These are phyloP conservation scores for Tuber borchii DNA, from an alignment of 495 filamentous ascomycete genomes.

Conservation along the genomic window DNA sequence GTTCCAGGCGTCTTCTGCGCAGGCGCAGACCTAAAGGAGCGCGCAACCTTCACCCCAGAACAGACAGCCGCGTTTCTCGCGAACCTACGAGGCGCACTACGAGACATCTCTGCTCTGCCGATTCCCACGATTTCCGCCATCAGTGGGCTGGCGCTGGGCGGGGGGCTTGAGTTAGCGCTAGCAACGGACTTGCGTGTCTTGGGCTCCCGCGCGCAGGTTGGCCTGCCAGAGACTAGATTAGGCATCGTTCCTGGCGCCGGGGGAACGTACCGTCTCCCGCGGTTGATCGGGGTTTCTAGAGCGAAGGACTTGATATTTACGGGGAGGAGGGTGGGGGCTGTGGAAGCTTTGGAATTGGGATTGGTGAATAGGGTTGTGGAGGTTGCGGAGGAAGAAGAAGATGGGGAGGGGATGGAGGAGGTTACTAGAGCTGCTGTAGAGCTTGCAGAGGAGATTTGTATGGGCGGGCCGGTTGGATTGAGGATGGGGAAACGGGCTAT, in stretches of 20 bases:
- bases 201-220: slow-evolving; percentile 63
- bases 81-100: slow-evolving; percentile 65
- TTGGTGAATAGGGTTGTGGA: slow-evolving; percentile 77
- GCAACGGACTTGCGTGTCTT: slow-evolving; percentile 81
- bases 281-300: slow-evolving; percentile 63
- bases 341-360: slow-evolving; percentile 78
- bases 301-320: slow-evolving; percentile 83
- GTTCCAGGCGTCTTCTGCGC: slow-evolving; percentile 81
- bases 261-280: slow-evolving; percentile 77
- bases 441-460: slow-evolving; percentile 72
- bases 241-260: slow-evolving; percentile 93
- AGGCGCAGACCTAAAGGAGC: slow-evolving; percentile 88
- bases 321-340: slow-evolving; percentile 66
- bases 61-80: slow-evolving; percentile 73
- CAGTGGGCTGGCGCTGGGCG: slow-evolving; percentile 73
- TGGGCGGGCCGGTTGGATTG: slow-evolving; percentile 76
- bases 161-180: slow-evolving; percentile 84
- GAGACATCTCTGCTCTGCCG: slow-evolving; percentile 59
- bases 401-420: slow-evolving; percentile 53
- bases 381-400: slow-evolving; percentile 47
- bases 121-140: slow-evolving; percentile 86
- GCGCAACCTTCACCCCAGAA: slow-evolving; percentile 61
- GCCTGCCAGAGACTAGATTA: slow-evolving; percentile 80
- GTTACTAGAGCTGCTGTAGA: slow-evolving; percentile 68
- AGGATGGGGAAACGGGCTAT: slow-evolving; percentile 67